These are phyloP conservation scores for Gaultheria prostrata DNA, from an alignment of 148 eudicot species.

Conservation along the genomic window DNA sequence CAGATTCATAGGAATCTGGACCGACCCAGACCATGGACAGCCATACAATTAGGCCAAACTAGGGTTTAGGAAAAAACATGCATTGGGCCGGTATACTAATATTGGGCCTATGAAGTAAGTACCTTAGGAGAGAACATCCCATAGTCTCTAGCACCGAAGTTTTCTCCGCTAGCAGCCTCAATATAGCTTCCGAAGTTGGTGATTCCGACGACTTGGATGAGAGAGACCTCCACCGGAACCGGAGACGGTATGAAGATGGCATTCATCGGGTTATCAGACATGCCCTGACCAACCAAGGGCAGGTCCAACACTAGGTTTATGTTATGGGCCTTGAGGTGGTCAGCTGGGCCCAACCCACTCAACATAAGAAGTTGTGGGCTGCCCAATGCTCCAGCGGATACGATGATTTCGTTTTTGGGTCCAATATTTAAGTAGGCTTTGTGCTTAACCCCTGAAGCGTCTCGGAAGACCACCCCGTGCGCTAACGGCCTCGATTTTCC, in stretches of 20 bases:
- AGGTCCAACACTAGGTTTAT: conserved; percentile 59
- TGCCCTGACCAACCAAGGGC: conserved; percentile 70
- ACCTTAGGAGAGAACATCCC: conserved; percentile 98
- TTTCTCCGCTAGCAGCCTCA: conserved; percentile 81
- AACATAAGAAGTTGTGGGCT: conserved; percentile 91
- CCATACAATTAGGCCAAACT: neutral
- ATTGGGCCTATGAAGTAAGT: neutral
- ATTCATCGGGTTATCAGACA: conserved; percentile 93
- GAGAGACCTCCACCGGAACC: conserved; percentile 69
- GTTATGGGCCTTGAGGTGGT: conserved; percentile 61
- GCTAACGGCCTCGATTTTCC: conserved; percentile 58
- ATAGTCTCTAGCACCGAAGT: conserved; percentile 48
- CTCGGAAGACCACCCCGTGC: conserved; percentile 64
- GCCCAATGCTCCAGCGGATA: conserved; percentile 83
- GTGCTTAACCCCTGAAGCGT: conserved; percentile 51
- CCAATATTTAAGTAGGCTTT: conserved; percentile 56
- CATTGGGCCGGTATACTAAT: neutral
- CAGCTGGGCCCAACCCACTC: conserved; percentile 78
- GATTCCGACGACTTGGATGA: conserved; percentile 82
- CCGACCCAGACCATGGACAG: no score
- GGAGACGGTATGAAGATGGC: conserved; percentile 83
- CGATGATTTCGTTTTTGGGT: conserved; percentile 54
- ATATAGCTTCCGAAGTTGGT: conserved; percentile 71
- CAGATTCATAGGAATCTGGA: no score
- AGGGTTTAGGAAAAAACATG: neutral